Conservation (phyloP, 768 basidiomycete species). For the Gelatoporia subvermispora region DNA sequence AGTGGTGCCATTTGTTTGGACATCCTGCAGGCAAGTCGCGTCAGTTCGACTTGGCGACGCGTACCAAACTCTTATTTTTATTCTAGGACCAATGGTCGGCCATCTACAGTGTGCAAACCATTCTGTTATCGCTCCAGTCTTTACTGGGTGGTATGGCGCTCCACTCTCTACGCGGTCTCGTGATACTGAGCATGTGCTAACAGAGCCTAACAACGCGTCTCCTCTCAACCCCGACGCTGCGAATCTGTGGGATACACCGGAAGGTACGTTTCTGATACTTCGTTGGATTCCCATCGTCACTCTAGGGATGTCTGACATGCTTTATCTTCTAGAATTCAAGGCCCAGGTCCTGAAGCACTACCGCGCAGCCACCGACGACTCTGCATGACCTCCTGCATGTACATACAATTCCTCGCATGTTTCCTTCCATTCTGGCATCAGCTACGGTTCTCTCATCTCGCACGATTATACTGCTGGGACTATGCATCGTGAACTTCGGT, state of each 20-base stretch:
- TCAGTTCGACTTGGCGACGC: background rate
- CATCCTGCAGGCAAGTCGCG: slow-evolving; percentile 67
- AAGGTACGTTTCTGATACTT: slow-evolving; percentile 42
- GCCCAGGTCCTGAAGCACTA: slow-evolving; percentile 68
- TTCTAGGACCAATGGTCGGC: slow-evolving; percentile 88
- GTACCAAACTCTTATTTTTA: slow-evolving; percentile 2
- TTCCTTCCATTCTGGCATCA: background rate
- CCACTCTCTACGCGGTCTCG: too few relatives aligned
- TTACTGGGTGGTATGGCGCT: slow-evolving; percentile 69
- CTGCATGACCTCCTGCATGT: slow-evolving; percentile 19
- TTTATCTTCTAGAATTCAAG: slow-evolving; percentile 53
- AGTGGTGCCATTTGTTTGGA: slow-evolving; percentile 81
- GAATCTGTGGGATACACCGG: slow-evolving; percentile 68
- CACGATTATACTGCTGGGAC: slow-evolving; percentile 9
- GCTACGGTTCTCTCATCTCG: background rate
- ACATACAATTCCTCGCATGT: background rate
- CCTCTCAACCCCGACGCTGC: slow-evolving; percentile 88
- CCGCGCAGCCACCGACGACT: slow-evolving; percentile 41
- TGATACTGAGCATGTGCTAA: background rate
- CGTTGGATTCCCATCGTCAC: slow-evolving; percentile 4
- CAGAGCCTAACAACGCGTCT: slow-evolving; percentile 91
- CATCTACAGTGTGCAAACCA: slow-evolving; percentile 87
- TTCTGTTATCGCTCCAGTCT: slow-evolving; percentile 83
- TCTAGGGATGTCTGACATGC: slow-evolving; percentile 4
- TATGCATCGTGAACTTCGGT: slow-evolving; percentile 11